These are phyloP conservation scores for Aspergillus biplanus DNA, from an alignment of 495 filamentous ascomycete genomes.

Conservation along the genomic window DNA sequence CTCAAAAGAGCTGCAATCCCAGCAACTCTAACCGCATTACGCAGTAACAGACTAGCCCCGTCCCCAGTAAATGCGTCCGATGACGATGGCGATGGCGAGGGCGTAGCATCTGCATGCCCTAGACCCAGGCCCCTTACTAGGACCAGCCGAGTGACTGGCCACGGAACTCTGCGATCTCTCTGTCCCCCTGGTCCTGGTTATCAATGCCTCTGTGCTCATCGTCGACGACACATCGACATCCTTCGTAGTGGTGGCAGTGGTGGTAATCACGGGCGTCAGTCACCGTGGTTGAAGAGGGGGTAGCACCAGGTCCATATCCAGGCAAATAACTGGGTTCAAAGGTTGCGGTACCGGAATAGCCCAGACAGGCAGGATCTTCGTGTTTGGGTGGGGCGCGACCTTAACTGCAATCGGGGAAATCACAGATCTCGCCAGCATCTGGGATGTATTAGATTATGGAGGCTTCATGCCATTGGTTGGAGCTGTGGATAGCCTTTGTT, in stretches of 20 bases:
- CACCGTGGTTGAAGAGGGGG: slow-evolving; percentile 11
- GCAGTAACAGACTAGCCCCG: not conserved
- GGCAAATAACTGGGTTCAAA: slow-evolving; percentile 53
- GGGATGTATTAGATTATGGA: slow-evolving; percentile 58
- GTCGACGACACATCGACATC: too few relatives aligned
- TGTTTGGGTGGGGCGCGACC: slow-evolving; percentile 64
- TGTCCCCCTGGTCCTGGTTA: not conserved
- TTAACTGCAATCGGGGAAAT: slow-evolving; percentile 64
- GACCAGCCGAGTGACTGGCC: too few relatives aligned
- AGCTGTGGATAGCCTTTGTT: too few relatives aligned
- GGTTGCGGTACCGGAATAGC: slow-evolving; percentile 60
- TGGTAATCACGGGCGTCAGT: slow-evolving; percentile 4
- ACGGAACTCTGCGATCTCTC: too few relatives aligned
- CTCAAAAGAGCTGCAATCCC: not conserved
- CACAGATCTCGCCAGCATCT: slow-evolving; percentile 62
- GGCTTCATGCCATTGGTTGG: slow-evolving; percentile 40
- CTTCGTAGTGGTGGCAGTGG: not conserved
- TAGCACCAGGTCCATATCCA: slow-evolving; percentile 37
- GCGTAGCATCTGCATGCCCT: not conserved
- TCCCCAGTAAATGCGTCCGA: not conserved
- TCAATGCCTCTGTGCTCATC: not conserved
- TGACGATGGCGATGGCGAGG: not conserved
- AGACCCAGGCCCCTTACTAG: too few relatives aligned
- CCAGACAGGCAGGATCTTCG: slow-evolving; percentile 60
- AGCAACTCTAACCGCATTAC: not conserved